Percentiles rank a stretch among this genome's conserved stretches.
Conservation (phyloP, 2,329 filamentous ascomycete genomes). For the Hymenoscyphus salicellus region DNA sequence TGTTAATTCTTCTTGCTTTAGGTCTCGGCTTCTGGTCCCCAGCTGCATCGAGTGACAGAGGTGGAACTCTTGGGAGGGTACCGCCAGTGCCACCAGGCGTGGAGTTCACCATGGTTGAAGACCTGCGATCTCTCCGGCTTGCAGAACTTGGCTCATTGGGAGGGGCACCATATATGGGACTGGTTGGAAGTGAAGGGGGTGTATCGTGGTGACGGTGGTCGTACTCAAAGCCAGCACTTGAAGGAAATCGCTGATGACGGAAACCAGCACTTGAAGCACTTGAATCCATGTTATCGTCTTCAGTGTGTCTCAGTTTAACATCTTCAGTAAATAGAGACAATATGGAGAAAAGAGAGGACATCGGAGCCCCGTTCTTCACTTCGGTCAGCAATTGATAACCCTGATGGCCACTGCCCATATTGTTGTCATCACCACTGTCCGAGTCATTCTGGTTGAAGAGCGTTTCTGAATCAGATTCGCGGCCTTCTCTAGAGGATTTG, state of each 20-base stretch:
- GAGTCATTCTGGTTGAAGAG: constrained; percentile 47
- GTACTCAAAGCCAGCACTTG: constrained; percentile 28
- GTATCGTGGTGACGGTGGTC: constrained; percentile 30
- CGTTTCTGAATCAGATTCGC: constrained; percentile 41
- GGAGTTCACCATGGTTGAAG: constrained; percentile 33
- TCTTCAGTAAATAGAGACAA: constrained; percentile 96
- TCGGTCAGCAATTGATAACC: constrained; percentile 94
- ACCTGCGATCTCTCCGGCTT: constrained; percentile 48
- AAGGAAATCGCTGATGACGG: constrained; percentile 28
- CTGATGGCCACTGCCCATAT: constrained; percentile 63
- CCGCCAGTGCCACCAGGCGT: constrained; percentile 38
- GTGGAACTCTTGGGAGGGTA: constrained; percentile 63
- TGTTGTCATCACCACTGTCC: constrained; percentile 66
- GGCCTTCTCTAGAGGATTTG: constrained; percentile 68
- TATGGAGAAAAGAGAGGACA: constrained; percentile 98
- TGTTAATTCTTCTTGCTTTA: constrained; percentile 45
- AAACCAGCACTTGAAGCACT: constrained; percentile 38
- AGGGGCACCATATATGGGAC: constrained; percentile 31
- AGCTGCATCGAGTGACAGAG: constrained; percentile 63
- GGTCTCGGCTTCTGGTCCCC: constrained; percentile 26
- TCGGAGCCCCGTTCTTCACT: constrained; percentile 94
- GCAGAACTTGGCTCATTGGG: constrained; percentile 42
- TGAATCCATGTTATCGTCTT: constrained; percentile 47
- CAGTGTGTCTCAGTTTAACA: constrained; percentile 70
- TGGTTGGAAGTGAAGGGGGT: constrained; percentile 35